A percentile compares a stretch with the other conserved stretches of the same genome.
phyloP scores from a whole-genome alignment of 192 early-diverging fungal genomes.

The Phycomyces blakesleeanus region DNA sequence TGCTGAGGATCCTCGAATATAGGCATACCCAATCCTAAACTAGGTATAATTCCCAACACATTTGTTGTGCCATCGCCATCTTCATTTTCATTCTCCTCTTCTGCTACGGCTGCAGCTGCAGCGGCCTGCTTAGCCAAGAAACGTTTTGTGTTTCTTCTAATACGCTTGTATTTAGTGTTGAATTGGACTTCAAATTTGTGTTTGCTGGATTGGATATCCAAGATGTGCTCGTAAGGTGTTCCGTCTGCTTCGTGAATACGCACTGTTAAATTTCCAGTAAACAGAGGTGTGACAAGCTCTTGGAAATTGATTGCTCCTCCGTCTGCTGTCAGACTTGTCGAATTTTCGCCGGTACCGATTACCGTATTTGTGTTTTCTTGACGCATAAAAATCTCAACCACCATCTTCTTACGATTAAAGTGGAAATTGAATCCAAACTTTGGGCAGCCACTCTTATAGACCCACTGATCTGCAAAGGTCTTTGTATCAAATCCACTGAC shows the following conservation, averaged over 20 bases:
- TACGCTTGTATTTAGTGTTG: constrained; percentile 98
- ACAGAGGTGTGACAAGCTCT: constrained; percentile 30
- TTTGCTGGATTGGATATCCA: constrained; percentile 69
- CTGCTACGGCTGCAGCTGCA: constrained; percentile 60
- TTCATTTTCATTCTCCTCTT: constrained; percentile 60
- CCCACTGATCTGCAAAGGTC: constrained; percentile 90
- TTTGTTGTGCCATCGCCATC: constrained; percentile 63
- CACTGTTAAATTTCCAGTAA: constrained; percentile 66
- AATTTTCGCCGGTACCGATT: not conserved
- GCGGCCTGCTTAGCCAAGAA: constrained; percentile 71
- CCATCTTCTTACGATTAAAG: constrained; percentile 96
- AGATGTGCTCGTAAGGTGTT: constrained; percentile 78
- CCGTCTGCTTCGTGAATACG: constrained; percentile 83
- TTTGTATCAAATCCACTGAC: constrained; percentile 78
- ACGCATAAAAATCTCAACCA: constrained; percentile 83
- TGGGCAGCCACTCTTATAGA: constrained; percentile 88
- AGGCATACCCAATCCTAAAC: constrained; percentile 41
- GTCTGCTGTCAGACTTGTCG: not conserved
- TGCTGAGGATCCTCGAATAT: constrained; percentile 56
- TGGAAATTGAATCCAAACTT: constrained; percentile 76
- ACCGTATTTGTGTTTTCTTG: constrained; percentile 63
- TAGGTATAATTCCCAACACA: constrained; percentile 43
- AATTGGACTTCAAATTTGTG: constrained; percentile 89
- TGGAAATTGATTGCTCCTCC: constrained; percentile 16
- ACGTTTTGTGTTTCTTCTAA: constrained; percentile 73